Conservation (phyloP, 1,284 basidiomycete species). For the Microbotryum scabiosae region DNA sequence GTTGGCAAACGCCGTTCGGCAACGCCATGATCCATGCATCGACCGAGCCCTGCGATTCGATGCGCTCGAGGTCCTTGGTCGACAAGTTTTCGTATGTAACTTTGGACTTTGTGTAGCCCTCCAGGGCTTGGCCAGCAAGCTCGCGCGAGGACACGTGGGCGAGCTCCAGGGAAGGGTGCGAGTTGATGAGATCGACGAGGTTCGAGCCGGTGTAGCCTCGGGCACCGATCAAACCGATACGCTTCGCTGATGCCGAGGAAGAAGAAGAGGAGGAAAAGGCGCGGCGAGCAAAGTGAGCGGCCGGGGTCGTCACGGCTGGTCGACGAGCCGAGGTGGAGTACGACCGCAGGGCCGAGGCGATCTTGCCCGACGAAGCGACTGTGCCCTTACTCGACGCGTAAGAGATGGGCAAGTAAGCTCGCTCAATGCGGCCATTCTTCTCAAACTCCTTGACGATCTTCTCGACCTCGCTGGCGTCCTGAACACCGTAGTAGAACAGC, state of each 20-base stretch:
- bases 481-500: slow-evolving; percentile 96
- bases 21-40: slow-evolving; percentile 98
- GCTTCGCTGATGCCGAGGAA: slow-evolving; percentile 54
- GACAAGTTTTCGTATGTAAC: slow-evolving; percentile 75
- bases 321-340: slow-evolving; percentile 65
- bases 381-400: slow-evolving; percentile 50
- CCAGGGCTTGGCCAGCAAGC: slow-evolving; percentile 71
- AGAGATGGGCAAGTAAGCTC: slow-evolving; percentile 79
- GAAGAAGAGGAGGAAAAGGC: slow-evolving; percentile 44
- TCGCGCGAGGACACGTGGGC: slow-evolving; percentile 94
- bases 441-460: slow-evolving; percentile 74
- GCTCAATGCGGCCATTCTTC: slow-evolving; percentile 70
- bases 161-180: slow-evolving; percentile 78
- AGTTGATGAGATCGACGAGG: slow-evolving; percentile 71
- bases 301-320: slow-evolving; percentile 12
- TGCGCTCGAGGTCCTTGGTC: slow-evolving; percentile 63
- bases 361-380: slow-evolving; percentile 33
- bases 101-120: slow-evolving; percentile 70
- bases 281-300: slow-evolving; percentile 19
- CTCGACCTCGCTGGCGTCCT: slow-evolving; percentile 88
- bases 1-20: slow-evolving; percentile 93
- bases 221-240: slow-evolving; percentile 90
- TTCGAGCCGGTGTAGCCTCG: slow-evolving; percentile 93
- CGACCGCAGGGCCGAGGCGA: slow-evolving; percentile 44
- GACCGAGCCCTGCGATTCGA: slow-evolving; percentile 79